Base-by-base conservation (phyloP, 148 eudicot species). In the Bassia scoparia region DNA sequence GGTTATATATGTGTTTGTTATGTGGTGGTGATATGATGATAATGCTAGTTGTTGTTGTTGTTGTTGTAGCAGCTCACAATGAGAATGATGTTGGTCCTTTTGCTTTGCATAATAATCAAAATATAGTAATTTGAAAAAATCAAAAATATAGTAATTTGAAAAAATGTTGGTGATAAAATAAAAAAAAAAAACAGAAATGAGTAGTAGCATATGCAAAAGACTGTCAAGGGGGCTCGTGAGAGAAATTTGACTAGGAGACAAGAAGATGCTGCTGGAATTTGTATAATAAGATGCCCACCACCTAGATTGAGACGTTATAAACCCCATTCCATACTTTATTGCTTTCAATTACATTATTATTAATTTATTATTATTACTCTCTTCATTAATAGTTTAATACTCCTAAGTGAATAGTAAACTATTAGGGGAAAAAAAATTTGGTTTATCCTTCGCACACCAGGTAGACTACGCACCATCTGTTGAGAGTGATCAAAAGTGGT, bases 281-380 rank as follows among this genome's bases (percentile, higher is more conserved):
- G 68, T 75, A 44, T 29, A 71, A 69, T 61, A 65, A 58, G 53
- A 69, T 70, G 67, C 62, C 21, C 53, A 54, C 75, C 64, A 38
- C 41, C 38, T 69, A 37, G 74, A 61, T 71, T 64, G 62, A 75
- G 76, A 80, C 82, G 76, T 75, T 80, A 80, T 70, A 61, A 79
- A 73, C 53, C 71, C 75, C 69, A 2, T n/a, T 20, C n/a, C 9
- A 21, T 16, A 53, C n/a, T 66, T 4, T 4, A 23, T 13, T 66
- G 41, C 26, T 61, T 41, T 14, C 12, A 2, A 41, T 41, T 41
- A 14, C 7, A 37, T 37, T 41, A 6, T 41, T 41, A 41, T 41
- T 11, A 41, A 8, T 41, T 8, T 11, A 41, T 41, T 8, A 41
- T 41, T 41, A 41, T 41, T 14, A 8, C 46, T 41, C 7, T 7